Evolutionary conservation across 768 basidiomycete species (phyloP).

Genomic region (Macrocybe gigantea): DNA sequence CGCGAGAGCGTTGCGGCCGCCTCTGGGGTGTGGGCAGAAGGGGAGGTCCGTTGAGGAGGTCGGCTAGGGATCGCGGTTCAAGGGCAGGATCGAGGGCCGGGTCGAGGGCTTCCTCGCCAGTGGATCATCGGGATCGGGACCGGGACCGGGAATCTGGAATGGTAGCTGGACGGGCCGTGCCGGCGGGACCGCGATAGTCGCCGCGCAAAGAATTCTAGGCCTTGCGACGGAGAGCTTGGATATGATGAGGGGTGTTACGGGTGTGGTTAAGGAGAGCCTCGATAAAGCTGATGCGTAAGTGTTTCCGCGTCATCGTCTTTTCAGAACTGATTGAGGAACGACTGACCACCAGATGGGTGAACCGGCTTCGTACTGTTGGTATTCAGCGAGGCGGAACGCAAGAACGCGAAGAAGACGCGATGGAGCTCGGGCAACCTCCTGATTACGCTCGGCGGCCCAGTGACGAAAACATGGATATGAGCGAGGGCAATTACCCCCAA

Average conservation of each 20-base stretch:
- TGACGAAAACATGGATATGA: no score
- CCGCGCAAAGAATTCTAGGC: slow-evolving; percentile 76
- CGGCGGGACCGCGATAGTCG: slow-evolving; percentile 58
- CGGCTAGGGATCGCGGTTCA: slow-evolving; percentile 34
- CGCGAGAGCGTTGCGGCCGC: slow-evolving; percentile 28
- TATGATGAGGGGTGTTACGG: slow-evolving; percentile 87
- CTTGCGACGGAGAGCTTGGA: slow-evolving; percentile 90
- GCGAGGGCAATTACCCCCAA: no score
- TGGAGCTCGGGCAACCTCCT: no score
- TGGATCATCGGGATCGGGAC: slow-evolving; percentile 11
- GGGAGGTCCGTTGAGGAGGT: slow-evolving; percentile 22
- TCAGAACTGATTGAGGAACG: neutral
- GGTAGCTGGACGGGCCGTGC: slow-evolving; percentile 13
- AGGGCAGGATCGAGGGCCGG: slow-evolving; percentile 22
- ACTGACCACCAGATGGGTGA: slow-evolving; percentile 61
- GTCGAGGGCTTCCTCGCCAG: slow-evolving; percentile 20
- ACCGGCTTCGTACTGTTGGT: slow-evolving; percentile 71
- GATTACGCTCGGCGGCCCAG: no score
- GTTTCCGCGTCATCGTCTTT: slow-evolving; percentile 5
- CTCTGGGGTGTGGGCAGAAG: slow-evolving; percentile 25
- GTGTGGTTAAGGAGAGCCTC: slow-evolving; percentile 81
- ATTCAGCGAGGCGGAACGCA: slow-evolving; percentile 26
- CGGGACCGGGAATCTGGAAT: neutral
- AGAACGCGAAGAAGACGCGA: no score
- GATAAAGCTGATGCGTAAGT: slow-evolving; percentile 83